phyloP scores from a whole-genome alignment of 179 eudicot species.

The Heliamphora pulchella region DNA sequence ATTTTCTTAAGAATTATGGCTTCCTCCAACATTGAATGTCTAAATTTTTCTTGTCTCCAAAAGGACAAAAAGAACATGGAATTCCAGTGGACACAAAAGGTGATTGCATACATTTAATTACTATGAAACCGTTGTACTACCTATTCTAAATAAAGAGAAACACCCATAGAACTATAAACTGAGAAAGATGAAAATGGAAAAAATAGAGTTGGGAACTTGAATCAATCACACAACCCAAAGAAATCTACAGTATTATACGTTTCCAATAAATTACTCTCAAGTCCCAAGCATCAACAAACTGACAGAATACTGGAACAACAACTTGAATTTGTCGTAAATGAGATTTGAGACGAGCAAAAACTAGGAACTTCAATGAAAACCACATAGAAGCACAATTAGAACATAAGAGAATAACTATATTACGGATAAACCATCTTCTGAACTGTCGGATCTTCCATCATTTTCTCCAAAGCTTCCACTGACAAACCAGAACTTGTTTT shows the following conservation, averaged over 20 bases:
- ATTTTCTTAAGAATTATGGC: not conserved
- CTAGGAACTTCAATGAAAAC: not conserved
- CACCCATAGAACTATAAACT: not conserved
- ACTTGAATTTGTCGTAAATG: not conserved
- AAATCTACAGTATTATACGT: not conserved
- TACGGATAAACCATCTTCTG: slow-evolving; percentile 95
- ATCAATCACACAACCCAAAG: not conserved
- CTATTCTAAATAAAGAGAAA: not conserved
- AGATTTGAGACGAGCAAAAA: not conserved
- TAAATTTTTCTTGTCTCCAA: not conserved
- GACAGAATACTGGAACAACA: no score
- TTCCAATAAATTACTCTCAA: not conserved
- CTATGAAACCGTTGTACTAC: not conserved
- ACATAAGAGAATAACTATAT: slow-evolving; percentile 22
- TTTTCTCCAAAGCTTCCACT: slow-evolving; percentile 90
- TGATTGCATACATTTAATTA: not conserved
- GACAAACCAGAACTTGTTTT: slow-evolving; percentile 38
- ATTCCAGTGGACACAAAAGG: not conserved
- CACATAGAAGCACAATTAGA: slow-evolving; percentile 13
- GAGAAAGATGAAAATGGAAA: not conserved
- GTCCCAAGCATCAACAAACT: not conserved
- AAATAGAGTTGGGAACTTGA: not conserved
- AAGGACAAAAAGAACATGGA: no score
- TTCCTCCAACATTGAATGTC: not conserved
- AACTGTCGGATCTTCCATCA: slow-evolving; percentile 97